Evolutionary conservation across 106 monocot genomes (phyloP), one percentile per base, ranked within the genome.

Genomic region (Allium sativum): DNA sequence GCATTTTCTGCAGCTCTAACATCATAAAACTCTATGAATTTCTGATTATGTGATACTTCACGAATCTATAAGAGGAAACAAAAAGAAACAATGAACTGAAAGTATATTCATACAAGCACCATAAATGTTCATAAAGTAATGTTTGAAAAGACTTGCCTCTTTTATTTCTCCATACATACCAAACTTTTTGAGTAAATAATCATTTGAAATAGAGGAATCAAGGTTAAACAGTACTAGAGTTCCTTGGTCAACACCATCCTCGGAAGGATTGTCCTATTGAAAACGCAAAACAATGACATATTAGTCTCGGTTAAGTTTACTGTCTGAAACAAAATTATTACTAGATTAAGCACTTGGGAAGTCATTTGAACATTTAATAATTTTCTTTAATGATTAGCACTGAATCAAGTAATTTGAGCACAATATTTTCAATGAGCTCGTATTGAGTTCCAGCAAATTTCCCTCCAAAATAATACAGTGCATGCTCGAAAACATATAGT

Each of bases 11-110:
- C 81, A 73, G 79, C 84, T 71, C 88, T 82, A 64, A 76, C 72
- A 79, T 93, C 93, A 76, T 81, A 92, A 62, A 81, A 92, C 69
- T 87, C 92, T 61, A 92, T 69, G 18, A 72, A 68, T 64, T 76
- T 84, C 40, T 87, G 83, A 48, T 86, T 83, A 18, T 79, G 68
- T 54, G 80, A 81, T 53, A 72, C 74, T 68, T 81, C 81, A 21
- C 70, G 59, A 41, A 92, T 87, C 92, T 92, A 67, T 45, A 81
- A 45, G 40, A 48, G 42, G 18, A 65, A 64, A 59, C 5, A 7
- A 18, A 61, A 12, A 61, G 45, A 9, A n/a, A 41, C 15, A 12
- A 43, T 12, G 10, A 15, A 52, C 7, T 14, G 12, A 54, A 22
- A 11, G 7, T 14, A 58, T 17, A 45, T 41, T 19, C 8, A n/a